Conservation (phyloP, 805 yeast species). For the Pichia nakasei region DNA sequence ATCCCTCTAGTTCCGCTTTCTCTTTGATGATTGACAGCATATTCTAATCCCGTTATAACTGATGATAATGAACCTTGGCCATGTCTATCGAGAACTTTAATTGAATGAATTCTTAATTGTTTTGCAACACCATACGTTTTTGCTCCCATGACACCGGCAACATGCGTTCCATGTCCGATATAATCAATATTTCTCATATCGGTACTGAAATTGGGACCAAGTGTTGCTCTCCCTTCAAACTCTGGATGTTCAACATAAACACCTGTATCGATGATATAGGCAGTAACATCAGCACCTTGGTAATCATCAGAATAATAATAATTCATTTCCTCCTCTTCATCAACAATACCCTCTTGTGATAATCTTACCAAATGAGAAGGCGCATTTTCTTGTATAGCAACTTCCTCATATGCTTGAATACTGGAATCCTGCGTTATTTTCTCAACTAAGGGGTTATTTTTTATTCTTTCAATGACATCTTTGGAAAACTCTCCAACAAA, state of each 20-base stretch:
- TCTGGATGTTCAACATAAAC: constrained; percentile 53
- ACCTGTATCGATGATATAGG: constrained; percentile 82
- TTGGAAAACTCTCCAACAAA: constrained; percentile 54
- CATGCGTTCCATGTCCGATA: constrained; percentile 91
- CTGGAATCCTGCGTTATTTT: constrained; percentile 61
- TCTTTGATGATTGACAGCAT: constrained; percentile 50
- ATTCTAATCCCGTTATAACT: constrained; percentile 59
- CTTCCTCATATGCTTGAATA: constrained; percentile 45
- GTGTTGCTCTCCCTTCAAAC: constrained; percentile 50
- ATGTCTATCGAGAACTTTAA: constrained; percentile 58
- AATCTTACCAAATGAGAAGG: constrained; percentile 51
- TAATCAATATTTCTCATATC: constrained; percentile 54
- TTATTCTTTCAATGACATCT: constrained; percentile 38
- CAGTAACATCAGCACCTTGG: constrained; percentile 55
- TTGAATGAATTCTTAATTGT: constrained; percentile 50
- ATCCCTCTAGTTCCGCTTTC: constrained; percentile 40
- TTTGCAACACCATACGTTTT: constrained; percentile 78
- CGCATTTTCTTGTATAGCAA: constrained; percentile 30
- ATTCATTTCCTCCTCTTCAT: constrained; percentile 22
- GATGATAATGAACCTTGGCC: constrained; percentile 70
- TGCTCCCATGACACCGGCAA: constrained; percentile 83
- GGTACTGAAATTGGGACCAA: constrained; percentile 54
- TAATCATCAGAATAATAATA: constrained; percentile 40
- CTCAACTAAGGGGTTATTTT: constrained; percentile 52
- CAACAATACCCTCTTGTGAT: constrained; percentile 36